Conservation (phyloP, 83 land plant genomes). For the Picea abies region DNA sequence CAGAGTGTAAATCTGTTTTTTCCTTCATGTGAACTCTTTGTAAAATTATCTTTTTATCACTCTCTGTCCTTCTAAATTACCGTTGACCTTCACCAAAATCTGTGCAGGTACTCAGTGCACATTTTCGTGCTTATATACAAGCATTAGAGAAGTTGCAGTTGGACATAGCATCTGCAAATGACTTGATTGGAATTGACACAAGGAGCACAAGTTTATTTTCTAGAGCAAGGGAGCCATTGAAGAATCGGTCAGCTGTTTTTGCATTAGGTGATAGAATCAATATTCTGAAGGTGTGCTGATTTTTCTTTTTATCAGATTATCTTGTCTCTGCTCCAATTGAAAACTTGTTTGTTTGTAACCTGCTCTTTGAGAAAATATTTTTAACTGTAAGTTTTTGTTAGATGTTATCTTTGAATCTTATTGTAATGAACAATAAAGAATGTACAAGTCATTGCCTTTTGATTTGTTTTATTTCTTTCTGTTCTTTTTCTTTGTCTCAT, state of each 20-base stretch:
- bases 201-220: constrained; percentile 84
- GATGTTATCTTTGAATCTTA: not conserved
- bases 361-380: not conserved
- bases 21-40: not conserved
- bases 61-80: not conserved
- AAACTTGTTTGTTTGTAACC: not conserved
- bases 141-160: constrained; percentile 94
- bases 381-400: not conserved
- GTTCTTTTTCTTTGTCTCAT: not conserved
- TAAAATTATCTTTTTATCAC: not conserved
- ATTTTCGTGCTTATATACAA: constrained; percentile 97
- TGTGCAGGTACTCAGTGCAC: constrained; percentile 94
- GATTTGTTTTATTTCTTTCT: not conserved
- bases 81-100: not conserved
- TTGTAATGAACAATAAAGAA: not conserved
- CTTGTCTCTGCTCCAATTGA: not conserved
- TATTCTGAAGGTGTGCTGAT: constrained; percentile 60
- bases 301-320: not conserved
- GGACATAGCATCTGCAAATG: constrained; percentile 94
- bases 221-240: constrained; percentile 86
- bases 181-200: constrained; percentile 95
- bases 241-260: constrained; percentile 95
- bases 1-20: not conserved
- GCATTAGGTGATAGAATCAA: constrained; percentile 95
- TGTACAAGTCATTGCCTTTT: not conserved